Evolutionary conservation across 805 yeast species (phyloP).

Genomic region (Danielia reshetovae): DNA sequence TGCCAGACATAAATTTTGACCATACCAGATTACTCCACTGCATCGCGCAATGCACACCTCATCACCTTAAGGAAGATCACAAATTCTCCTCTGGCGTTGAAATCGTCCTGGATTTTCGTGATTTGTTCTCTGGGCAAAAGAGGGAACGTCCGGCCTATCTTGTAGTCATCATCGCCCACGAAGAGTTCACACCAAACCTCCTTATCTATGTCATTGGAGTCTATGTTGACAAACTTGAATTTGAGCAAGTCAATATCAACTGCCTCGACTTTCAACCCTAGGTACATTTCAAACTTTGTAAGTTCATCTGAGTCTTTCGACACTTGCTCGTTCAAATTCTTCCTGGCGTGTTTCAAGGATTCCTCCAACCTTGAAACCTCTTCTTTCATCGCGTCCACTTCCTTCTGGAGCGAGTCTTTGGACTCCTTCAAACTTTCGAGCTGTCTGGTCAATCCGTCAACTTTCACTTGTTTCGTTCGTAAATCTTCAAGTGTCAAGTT

Average conservation of each 20-base stretch:
- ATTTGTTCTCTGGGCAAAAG: slow-evolving; percentile 7
- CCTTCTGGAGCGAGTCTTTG: slow-evolving; percentile 21
- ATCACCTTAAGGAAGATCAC: slow-evolving; percentile 12
- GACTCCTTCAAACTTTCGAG: slow-evolving; percentile 31
- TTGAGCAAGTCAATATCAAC: slow-evolving; percentile 42
- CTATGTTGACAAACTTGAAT: slow-evolving; percentile 48
- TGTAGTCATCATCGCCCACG: slow-evolving; percentile 33
- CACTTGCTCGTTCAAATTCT: slow-evolving; percentile 40
- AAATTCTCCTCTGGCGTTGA: slow-evolving; percentile 13
- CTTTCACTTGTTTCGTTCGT: slow-evolving; percentile 31
- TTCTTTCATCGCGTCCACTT: slow-evolving; percentile 28
- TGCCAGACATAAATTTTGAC: too few species aligned
- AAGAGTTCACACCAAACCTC: slow-evolving; percentile 44
- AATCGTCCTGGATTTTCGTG: slow-evolving; percentile 6
- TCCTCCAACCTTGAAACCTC: slow-evolving; percentile 27
- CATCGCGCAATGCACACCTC: slow-evolving; percentile 7
- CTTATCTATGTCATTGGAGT: slow-evolving; percentile 36
- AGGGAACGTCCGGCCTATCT: slow-evolving; percentile 11
- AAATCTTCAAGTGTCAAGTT: slow-evolving; percentile 20
- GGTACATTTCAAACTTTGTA: slow-evolving; percentile 45
- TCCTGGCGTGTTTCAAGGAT: slow-evolving; percentile 29
- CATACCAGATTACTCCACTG: background rate
- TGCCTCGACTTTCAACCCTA: slow-evolving; percentile 55
- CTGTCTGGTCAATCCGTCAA: slow-evolving; percentile 31
- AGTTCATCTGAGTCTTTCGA: slow-evolving; percentile 50